phyloP scores from a whole-genome alignment of 495 filamentous ascomycete genomes.

The Haplographium delicatum region DNA sequence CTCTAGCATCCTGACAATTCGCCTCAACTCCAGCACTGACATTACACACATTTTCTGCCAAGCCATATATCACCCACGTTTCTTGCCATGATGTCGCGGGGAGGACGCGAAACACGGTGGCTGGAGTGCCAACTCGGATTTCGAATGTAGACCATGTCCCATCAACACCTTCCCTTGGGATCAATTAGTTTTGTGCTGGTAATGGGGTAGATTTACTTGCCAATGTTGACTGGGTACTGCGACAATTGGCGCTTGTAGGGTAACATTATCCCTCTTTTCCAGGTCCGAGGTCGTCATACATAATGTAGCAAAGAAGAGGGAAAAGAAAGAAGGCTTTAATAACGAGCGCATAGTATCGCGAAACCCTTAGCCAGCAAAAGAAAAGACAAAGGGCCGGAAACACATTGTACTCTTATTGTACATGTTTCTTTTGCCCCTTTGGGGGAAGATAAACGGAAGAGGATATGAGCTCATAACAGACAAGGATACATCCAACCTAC shows the following conservation, averaged over 20 bases:
- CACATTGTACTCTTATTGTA: background rate
- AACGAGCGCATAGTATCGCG: slow-evolving; percentile 3
- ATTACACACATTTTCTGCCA: slow-evolving; percentile 34
- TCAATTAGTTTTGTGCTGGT: background rate
- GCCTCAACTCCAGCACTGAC: slow-evolving; percentile 24
- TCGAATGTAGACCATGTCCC: slow-evolving; percentile 35
- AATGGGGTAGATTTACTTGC: slow-evolving; percentile 11
- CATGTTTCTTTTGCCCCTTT: background rate
- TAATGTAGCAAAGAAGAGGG: background rate
- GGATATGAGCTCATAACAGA: slow-evolving; percentile 1
- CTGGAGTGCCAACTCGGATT: slow-evolving; percentile 28
- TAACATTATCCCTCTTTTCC: slow-evolving; percentile 9
- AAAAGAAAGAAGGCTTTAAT: background rate
- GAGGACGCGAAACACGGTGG: slow-evolving; percentile 24
- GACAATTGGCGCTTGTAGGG: slow-evolving; percentile 12
- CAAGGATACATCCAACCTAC: background rate
- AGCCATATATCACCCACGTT: slow-evolving; percentile 29
- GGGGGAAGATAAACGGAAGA: background rate
- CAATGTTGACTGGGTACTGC: slow-evolving; percentile 21
- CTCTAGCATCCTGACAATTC: slow-evolving; percentile 40
- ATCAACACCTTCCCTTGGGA: slow-evolving; percentile 32
- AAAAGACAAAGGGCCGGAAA: background rate
- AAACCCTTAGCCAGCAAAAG: too few relatives aligned
- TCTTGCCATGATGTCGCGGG: slow-evolving; percentile 33
- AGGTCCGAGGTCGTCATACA: background rate